These are phyloP conservation scores for Rhizopogon vinicolor DNA, from an alignment of 768 basidiomycete genomes.

Conservation along the genomic window DNA sequence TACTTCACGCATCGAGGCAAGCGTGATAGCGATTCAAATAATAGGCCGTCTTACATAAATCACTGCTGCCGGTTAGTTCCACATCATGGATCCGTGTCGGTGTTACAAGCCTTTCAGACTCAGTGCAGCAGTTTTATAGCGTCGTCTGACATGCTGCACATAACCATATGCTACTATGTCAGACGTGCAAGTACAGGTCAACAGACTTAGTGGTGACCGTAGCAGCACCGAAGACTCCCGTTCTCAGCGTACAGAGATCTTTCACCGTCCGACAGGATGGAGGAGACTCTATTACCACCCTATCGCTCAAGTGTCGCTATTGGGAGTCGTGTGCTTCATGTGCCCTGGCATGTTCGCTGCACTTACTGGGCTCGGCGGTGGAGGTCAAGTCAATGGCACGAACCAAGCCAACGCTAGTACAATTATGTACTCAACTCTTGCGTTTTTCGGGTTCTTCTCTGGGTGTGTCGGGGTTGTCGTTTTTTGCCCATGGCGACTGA, in stretches of 20 bases:
- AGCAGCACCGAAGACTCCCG: background rate
- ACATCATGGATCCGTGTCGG: too few species aligned
- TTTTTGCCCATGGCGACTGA: background rate
- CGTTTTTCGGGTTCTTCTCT: constrained; percentile 59
- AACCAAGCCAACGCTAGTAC: constrained; percentile 69
- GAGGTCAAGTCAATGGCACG: constrained; percentile 63
- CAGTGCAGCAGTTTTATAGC: too few species aligned
- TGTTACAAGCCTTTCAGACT: too few species aligned
- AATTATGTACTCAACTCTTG: constrained; percentile 62
- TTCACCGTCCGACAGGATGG: constrained; percentile 46
- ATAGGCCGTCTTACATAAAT: too few species aligned
- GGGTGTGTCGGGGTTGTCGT: constrained; percentile 40
- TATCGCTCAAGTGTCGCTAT: constrained; percentile 37
- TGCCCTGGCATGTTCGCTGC: constrained; percentile 71
- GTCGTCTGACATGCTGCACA: too few species aligned
- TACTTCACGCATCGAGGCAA: too few species aligned
- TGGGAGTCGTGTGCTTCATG: constrained; percentile 67
- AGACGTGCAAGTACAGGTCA: constrained; percentile 8
- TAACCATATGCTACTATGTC: constrained; percentile 12
- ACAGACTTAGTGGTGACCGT: background rate
- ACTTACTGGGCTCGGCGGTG: constrained; percentile 74
- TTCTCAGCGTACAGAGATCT: constrained; percentile 17
- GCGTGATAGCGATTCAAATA: too few species aligned
- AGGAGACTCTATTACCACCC: constrained; percentile 56
- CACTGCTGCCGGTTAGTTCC: too few species aligned